These are phyloP conservation scores for Penicillium macrosclerotiorum DNA, from an alignment of 495 filamentous ascomycete genomes.

Conservation along the genomic window DNA sequence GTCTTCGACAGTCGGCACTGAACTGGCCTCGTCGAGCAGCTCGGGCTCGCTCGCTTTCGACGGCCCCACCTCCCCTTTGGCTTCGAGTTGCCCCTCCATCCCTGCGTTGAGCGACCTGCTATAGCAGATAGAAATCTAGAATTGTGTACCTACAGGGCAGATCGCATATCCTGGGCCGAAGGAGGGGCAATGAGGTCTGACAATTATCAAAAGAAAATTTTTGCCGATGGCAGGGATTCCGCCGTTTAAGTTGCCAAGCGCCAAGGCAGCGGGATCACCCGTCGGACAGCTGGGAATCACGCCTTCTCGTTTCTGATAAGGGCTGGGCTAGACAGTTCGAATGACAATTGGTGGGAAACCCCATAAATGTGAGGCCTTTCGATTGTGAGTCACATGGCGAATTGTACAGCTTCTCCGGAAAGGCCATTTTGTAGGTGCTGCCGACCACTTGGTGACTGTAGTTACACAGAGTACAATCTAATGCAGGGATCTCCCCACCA, in stretches of 20 bases:
- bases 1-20: constrained; percentile 32
- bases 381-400: neutral
- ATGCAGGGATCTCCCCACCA: neutral
- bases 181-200: neutral
- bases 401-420: neutral
- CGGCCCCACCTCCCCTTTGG: constrained; percentile 12
- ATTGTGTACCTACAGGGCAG: neutral
- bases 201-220: neutral
- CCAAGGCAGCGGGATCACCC: constrained; percentile 3
- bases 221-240: neutral
- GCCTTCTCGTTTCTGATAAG: neutral
- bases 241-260: constrained; percentile 6
- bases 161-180: neutral
- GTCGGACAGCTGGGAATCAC: neutral
- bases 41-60: constrained; percentile 1
- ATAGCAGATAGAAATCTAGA: no score
- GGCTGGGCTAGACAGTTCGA: no score
- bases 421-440: no score
- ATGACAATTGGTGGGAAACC: no score
- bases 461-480: neutral
- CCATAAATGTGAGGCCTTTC: neutral
- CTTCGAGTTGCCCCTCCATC: constrained; percentile 6
- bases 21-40: constrained; percentile 13
- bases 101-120: neutral
- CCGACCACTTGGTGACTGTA: neutral